phyloP scores from a whole-genome alignment of 192 early-diverging fungal genomes.

The Linnemannia exigua region DNA sequence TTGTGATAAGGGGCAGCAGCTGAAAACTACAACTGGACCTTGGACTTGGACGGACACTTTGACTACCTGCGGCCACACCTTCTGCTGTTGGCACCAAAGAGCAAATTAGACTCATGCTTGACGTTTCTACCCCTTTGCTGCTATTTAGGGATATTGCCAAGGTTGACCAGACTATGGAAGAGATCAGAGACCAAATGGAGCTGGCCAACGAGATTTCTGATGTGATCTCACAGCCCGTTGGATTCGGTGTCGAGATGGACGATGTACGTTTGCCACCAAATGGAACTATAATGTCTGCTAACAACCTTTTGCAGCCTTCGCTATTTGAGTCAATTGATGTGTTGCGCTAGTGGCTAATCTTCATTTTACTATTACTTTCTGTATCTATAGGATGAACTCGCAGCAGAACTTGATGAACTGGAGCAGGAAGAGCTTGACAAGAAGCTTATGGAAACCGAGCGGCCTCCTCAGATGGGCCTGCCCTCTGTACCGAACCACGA shows the following conservation, averaged over 20 bases:
- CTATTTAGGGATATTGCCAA: slow-evolving; percentile 87
- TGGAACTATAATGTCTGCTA: neutral
- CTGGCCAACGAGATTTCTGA: slow-evolving; percentile 94
- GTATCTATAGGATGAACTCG: slow-evolving; percentile 81
- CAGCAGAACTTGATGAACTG: slow-evolving; percentile 90
- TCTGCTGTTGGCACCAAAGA: neutral
- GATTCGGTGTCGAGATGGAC: slow-evolving; percentile 91
- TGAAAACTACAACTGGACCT: neutral
- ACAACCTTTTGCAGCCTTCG: neutral
- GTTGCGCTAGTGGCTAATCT: neutral
- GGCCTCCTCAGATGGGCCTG: slow-evolving; percentile 69
- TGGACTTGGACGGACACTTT: neutral
- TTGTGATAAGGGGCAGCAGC: neutral
- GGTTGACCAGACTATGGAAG: slow-evolving; percentile 97
- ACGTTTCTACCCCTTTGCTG: neutral
- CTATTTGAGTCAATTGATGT: neutral
- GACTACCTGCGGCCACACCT: neutral
- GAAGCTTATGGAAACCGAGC: slow-evolving; percentile 82
- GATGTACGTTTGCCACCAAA: slow-evolving; percentile 65
- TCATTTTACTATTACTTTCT: neutral
- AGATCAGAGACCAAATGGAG: slow-evolving; percentile 98
- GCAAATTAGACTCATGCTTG: neutral
- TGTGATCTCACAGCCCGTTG: slow-evolving; percentile 91
- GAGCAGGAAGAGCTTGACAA: slow-evolving; percentile 95
- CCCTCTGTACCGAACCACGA: slow-evolving; percentile 72